These are phyloP conservation scores for Linnemannia schmuckeri DNA, from an alignment of 192 early-diverging fungal genomes.

Conservation along the genomic window DNA sequence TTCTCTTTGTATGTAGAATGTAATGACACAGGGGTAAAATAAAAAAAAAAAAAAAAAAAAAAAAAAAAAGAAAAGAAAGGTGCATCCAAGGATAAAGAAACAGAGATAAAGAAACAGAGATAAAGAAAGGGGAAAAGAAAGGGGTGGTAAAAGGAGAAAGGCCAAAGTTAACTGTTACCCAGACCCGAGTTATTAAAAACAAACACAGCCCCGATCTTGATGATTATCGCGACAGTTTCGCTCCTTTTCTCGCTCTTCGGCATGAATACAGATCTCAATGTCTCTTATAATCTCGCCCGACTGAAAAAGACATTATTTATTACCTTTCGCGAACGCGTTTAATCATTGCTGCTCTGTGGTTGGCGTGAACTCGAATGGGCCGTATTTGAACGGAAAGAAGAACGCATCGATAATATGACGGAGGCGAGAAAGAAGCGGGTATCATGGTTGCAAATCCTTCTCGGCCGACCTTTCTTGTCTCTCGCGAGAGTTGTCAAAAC, in stretches of 20 bases:
- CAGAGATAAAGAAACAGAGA: background rate
- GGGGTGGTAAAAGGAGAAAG: background rate
- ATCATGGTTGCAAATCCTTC: background rate
- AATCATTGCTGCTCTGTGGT: background rate
- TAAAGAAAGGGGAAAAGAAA: background rate
- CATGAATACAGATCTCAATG: conserved; percentile 48
- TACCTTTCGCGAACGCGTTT: too few relatives aligned
- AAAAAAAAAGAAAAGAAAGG: background rate
- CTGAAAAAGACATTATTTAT: background rate
- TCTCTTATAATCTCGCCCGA: conserved; percentile 41
- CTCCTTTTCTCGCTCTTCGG: background rate
- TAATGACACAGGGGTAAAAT: too few relatives aligned
- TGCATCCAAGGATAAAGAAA: background rate
- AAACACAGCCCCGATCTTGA: conserved; percentile 6
- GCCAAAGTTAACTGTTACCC: background rate
- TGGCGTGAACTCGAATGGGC: conserved; percentile 12
- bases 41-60: too few relatives aligned
- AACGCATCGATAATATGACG: background rate
- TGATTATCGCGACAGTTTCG: background rate
- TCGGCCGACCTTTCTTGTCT: background rate
- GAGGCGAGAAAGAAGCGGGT: background rate
- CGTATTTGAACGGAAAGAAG: background rate
- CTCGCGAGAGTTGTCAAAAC: background rate
- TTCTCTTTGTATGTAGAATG: too few relatives aligned
- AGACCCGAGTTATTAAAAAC: background rate